A percentile compares a stretch with the other conserved stretches of the same genome.
These are phyloP conservation scores for Daldinia bambusicola DNA, from an alignment of 495 filamentous ascomycete genomes.

Conservation along the genomic window DNA sequence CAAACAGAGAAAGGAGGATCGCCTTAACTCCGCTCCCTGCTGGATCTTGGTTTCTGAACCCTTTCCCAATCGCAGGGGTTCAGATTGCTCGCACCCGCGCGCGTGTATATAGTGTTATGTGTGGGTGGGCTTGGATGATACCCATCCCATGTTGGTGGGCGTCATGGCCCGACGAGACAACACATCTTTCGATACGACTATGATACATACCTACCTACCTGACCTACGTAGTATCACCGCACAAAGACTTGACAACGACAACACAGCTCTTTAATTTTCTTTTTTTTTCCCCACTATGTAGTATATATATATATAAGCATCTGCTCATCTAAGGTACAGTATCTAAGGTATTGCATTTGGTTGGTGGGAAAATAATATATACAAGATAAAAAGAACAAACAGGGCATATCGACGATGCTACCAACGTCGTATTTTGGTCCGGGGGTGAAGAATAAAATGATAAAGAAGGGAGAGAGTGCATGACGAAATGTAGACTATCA, in stretches of 20 bases:
- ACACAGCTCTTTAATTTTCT: neutral
- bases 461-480: neutral
- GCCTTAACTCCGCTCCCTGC: constrained; percentile 39
- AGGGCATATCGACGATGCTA: constrained; percentile 8
- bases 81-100: neutral
- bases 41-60: constrained; percentile 40
- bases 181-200: neutral
- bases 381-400: too few relatives aligned
- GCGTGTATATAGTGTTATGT: neutral
- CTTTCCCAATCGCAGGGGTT: constrained; percentile 38
- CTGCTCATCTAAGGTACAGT: neutral
- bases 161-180: neutral
- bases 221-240: neutral
- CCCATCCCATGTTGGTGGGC: constrained; percentile 20
- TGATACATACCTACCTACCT: neutral
- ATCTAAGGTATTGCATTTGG: neutral
- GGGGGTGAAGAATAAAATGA: neutral
- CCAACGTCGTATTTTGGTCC: constrained; percentile 30
- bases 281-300: constrained; percentile 12
- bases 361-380: constrained; percentile 6
- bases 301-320: neutral
- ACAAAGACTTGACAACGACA: neutral
- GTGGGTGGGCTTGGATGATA: constrained; percentile 26
- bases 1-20: neutral
- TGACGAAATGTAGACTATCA: neutral